Evolutionary conservation across 768 basidiomycete genomes (phyloP).

Genomic region (Fomitopsis pulvina): DNA sequence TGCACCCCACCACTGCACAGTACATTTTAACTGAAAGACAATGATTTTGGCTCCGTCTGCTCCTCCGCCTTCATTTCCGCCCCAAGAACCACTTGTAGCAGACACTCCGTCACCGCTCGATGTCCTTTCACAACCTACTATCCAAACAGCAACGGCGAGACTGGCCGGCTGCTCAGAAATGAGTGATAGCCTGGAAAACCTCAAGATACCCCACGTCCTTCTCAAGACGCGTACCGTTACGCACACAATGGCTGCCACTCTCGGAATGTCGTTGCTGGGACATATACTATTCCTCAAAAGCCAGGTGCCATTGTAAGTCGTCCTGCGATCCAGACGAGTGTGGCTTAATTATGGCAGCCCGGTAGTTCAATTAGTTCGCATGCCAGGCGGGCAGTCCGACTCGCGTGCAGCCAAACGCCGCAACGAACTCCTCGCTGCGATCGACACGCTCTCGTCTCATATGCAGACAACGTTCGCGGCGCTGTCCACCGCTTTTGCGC

Average conservation of each 20-base stretch:
- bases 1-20: too few relatives aligned
- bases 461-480: conserved; percentile 68
- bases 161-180: background rate
- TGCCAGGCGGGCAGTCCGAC: conserved; percentile 43
- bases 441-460: conserved; percentile 69
- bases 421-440: conserved; percentile 54
- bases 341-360: conserved; percentile 36
- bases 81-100: too few relatives aligned
- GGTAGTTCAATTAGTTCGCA: conserved; percentile 52
- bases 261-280: conserved; percentile 56
- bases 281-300: conserved; percentile 75
- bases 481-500: conserved; percentile 60
- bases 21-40: too few relatives aligned
- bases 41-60: conserved; percentile 7
- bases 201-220: conserved; percentile 31
- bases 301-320: conserved; percentile 70
- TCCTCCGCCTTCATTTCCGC: conserved; percentile 5
- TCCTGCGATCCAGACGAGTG: background rate
- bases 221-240: conserved; percentile 49
- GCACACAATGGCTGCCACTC: conserved; percentile 53
- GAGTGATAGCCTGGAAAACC: background rate
- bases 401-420: conserved; percentile 51
- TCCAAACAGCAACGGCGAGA: background rate
- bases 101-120: background rate
- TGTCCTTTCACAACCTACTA: background rate